Conservation (phyloP, 345 rosid genomes). For the Isatis tinctoria region DNA sequence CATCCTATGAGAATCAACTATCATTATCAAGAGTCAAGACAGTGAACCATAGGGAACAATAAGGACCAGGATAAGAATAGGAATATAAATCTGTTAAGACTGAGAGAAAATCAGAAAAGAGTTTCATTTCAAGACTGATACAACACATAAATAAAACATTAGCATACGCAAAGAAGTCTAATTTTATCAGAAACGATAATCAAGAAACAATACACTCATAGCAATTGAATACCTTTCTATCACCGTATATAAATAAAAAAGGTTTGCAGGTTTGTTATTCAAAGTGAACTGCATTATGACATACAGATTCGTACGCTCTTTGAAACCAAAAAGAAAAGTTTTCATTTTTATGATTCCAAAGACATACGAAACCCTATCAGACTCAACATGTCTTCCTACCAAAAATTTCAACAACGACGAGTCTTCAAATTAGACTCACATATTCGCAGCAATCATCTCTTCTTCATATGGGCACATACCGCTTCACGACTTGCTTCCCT, state of each 20-base stretch:
- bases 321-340: conserved; percentile 9
- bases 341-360: conserved; percentile 22
- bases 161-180: background rate
- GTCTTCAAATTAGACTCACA: conserved; percentile 23
- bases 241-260: background rate
- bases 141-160: conserved; percentile 12
- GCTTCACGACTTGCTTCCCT: conserved; percentile 71
- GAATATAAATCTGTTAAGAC: background rate
- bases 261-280: conserved; percentile 21
- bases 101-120: background rate
- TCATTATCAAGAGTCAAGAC: background rate
- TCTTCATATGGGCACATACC: conserved; percentile 70
- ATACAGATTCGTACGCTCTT: background rate
- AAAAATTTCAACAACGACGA: conserved; percentile 23
- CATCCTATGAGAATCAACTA: background rate
- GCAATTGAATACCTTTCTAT: background rate
- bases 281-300: conserved; percentile 18
- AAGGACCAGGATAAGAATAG: background rate
- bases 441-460: background rate
- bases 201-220: conserved; percentile 6
- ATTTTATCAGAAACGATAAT: background rate
- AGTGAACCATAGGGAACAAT: background rate
- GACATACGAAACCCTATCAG: conserved; percentile 14
- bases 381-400: conserved; percentile 24
- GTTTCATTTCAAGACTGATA: conserved; percentile 13